Evolutionary conservation across 345 rosid species (phyloP).

Genomic region (Citrus medica): DNA sequence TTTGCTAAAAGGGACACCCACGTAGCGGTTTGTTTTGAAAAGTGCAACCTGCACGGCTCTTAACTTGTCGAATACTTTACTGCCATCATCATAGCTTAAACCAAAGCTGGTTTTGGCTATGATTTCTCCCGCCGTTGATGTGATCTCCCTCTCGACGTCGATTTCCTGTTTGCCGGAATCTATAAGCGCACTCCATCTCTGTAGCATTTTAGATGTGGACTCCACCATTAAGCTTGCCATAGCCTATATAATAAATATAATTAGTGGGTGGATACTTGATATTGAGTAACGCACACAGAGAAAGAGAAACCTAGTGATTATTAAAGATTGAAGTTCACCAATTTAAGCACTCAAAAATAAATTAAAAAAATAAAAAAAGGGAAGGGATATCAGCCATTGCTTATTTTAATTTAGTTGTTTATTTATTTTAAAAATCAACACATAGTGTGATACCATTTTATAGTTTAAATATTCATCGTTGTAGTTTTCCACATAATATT

Average conservation of each 20-base stretch:
- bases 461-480: neutral
- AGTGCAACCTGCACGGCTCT: slow-evolving; percentile 71
- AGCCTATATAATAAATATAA: slow-evolving; percentile 35
- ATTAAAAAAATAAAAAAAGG: neutral
- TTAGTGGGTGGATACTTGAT: neutral
- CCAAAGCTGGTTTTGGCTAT: slow-evolving; percentile 93
- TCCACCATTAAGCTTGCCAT: slow-evolving; percentile 87
- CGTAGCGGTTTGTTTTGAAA: slow-evolving; percentile 72
- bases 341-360: no score
- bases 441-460: neutral
- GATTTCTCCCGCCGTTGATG: slow-evolving; percentile 71
- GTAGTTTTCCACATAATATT: neutral
- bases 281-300: neutral
- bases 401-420: neutral
- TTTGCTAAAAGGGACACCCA: slow-evolving; percentile 78
- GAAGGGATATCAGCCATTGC: neutral
- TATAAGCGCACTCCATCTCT: slow-evolving; percentile 51
- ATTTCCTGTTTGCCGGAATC: slow-evolving; percentile 47
- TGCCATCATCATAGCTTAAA: slow-evolving; percentile 47
- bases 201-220: slow-evolving; percentile 66
- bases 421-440: neutral
- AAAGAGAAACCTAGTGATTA: no score
- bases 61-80: slow-evolving; percentile 53
- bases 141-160: slow-evolving; percentile 72
- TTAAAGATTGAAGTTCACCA: no score